These are phyloP conservation scores for Debaryomyces fabryi DNA, from an alignment of 1,139 yeast genomes.

Conservation along the genomic window DNA sequence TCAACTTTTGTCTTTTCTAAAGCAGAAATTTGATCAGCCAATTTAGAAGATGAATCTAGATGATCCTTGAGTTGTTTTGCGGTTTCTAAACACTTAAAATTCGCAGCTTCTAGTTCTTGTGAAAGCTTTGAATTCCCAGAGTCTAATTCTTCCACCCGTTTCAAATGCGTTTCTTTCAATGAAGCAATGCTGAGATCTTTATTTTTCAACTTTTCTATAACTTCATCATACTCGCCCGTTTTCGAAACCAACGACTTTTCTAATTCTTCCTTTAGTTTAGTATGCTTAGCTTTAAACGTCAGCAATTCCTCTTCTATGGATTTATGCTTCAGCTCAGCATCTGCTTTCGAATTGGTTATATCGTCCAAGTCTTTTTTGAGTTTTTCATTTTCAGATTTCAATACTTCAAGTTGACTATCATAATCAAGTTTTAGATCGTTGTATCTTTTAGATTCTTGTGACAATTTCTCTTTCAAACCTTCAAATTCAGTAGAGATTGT, in stretches of 20 bases:
- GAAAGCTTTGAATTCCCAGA: conserved; percentile 2
- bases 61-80: conserved; percentile 5
- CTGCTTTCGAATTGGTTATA: conserved; percentile 4
- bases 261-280: conserved; percentile 9
- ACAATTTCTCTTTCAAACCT: conserved; percentile 4
- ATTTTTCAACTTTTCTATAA: conserved; percentile 9
- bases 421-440: conserved; percentile 3
- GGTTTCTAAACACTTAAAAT: conserved; percentile 1
- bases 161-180: conserved; percentile 10
- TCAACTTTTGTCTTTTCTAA: conserved; percentile 7
- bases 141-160: conserved; percentile 11
- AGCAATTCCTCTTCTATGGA: conserved; percentile 12
- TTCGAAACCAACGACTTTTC: conserved; percentile 13
- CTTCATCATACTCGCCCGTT: conserved; percentile 8
- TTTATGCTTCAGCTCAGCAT: not conserved
- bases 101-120: conserved; percentile 8
- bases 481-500: conserved; percentile 1
- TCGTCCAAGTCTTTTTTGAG: conserved; percentile 12
- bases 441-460: conserved; percentile 5
- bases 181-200: conserved; percentile 8
- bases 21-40: not conserved
- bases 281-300: conserved; percentile 8
- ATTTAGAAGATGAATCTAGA: not conserved
- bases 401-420: conserved; percentile 2
- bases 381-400: conserved; percentile 11